Evolutionary conservation across 441 rosid genomes (phyloP), one percentile per base, ranked within the genome.

Genomic region (Biscutella laevigata): DNA sequence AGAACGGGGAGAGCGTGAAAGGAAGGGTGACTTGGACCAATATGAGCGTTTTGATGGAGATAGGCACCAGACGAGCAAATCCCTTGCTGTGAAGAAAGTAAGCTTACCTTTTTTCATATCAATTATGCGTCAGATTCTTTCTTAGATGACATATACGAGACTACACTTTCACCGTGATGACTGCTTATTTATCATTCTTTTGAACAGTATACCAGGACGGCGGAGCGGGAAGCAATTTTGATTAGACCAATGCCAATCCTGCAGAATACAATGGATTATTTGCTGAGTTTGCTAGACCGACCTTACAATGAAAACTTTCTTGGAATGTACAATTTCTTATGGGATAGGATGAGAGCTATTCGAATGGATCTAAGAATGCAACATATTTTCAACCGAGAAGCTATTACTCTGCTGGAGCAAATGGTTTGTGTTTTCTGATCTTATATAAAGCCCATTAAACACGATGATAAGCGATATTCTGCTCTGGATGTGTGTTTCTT

Each of bases 261-360:
- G 53, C 88, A 75, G 68, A 86, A 74, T 68, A 86, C 99, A 37
- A 63, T 84, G 68, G 86, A 71, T 50, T 84, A 88, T 77, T 79
- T 92, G 57, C 84, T 92, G 34, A 60, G 67, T 74, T 76, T 88
- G 79, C 84, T 92, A 12, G 88, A 84, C 76, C 88, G 75, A 67
- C 90, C 90, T 48, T 88, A 86, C 52, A 78, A 81, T 69, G 80
- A 81, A 51, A 69, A 74, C 49, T 84, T 92, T 74, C 90, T 92
- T 44, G 82, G 92, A 77, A 69, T 77, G 64, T 88, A 88, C 59
- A 92, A 92, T 69, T 92, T 92, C 67, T 70, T 92, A 55, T 92
- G 99, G 99, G 99, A 92, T 74, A 81, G 99, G 74, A 88, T 92
- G 97, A 81, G 99, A 72, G 95, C 97, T 43, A 72, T 88, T 47